These are phyloP conservation scores for Eucalyptus albens DNA, from an alignment of 345 rosid species.

Conservation along the genomic window DNA sequence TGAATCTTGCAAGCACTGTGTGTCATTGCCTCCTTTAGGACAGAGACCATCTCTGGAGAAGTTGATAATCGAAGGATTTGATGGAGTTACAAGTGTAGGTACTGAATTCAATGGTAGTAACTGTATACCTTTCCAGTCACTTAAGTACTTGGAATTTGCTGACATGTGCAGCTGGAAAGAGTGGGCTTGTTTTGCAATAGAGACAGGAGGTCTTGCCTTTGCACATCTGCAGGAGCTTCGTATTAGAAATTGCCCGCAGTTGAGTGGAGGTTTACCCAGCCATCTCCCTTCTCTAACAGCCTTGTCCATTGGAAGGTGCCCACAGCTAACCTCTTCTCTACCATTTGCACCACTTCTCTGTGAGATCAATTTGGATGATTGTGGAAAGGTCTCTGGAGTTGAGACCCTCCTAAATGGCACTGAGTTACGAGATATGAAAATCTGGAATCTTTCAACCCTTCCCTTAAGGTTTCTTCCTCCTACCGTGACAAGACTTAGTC, in stretches of 20 bases:
- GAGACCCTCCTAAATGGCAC: background rate
- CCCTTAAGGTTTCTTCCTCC: background rate
- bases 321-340: background rate
- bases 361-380: background rate
- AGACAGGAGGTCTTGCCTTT: background rate
- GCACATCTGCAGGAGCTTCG: background rate
- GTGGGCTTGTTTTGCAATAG: background rate
- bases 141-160: conserved; percentile 3
- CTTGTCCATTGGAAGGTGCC: background rate
- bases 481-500: background rate
- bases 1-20: conserved; percentile 9
- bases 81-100: conserved; percentile 13
- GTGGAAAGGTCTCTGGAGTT: background rate
- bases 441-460: background rate
- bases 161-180: background rate
- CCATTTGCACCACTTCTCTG: background rate
- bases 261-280: background rate
- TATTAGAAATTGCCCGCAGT: background rate
- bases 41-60: conserved; percentile 15
- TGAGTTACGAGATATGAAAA: background rate
- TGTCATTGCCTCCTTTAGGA: conserved; percentile 24
- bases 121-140: conserved; percentile 9
- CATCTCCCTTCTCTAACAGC: background rate
- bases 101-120: conserved; percentile 12
- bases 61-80: conserved; percentile 7